These are phyloP conservation scores for Chaetomium globosum DNA, from an alignment of 2,329 filamentous ascomycete genomes.

Conservation along the genomic window DNA sequence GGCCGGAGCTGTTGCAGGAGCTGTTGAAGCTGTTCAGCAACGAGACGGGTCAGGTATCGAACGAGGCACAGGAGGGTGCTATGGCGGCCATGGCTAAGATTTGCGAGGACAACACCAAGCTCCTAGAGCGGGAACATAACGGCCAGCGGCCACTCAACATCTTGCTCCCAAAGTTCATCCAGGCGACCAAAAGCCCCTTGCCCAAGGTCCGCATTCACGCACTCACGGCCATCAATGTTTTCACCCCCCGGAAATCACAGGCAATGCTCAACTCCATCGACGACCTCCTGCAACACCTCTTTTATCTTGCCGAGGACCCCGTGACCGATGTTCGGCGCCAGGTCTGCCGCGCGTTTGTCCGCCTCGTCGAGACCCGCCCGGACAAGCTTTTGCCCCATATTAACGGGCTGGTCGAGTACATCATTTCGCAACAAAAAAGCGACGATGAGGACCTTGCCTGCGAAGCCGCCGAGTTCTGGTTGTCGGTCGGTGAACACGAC, in stretches of 20 bases:
- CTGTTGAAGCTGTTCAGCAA: slow-evolving; percentile 79
- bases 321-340: slow-evolving; percentile 84
- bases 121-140: slow-evolving; percentile 83
- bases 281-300: slow-evolving; percentile 77
- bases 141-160: slow-evolving; percentile 85
- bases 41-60: slow-evolving; percentile 65
- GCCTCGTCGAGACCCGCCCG: slow-evolving; percentile 85
- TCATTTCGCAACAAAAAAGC: slow-evolving; percentile 83
- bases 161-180: slow-evolving; percentile 86
- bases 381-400: slow-evolving; percentile 91
- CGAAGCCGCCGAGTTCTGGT: slow-evolving; percentile 97
- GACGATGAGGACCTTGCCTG: slow-evolving; percentile 87
- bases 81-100: slow-evolving; percentile 94
- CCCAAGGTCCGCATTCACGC: slow-evolving; percentile 79
- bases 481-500: slow-evolving; percentile 86
- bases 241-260: slow-evolving; percentile 81
- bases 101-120: slow-evolving; percentile 90
- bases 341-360: slow-evolving; percentile 90
- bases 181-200: slow-evolving; percentile 76
- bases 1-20: slow-evolving; percentile 87
- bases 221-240: slow-evolving; percentile 85
- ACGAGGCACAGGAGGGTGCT: slow-evolving; percentile 82
- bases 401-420: slow-evolving; percentile 85
- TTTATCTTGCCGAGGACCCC: slow-evolving; percentile 74
- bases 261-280: slow-evolving; percentile 81